Percentiles rank a stretch among this genome's conserved stretches.
Conservation (phyloP, 31 red algal genomes). For the Pterothamnion heteromorphum region DNA sequence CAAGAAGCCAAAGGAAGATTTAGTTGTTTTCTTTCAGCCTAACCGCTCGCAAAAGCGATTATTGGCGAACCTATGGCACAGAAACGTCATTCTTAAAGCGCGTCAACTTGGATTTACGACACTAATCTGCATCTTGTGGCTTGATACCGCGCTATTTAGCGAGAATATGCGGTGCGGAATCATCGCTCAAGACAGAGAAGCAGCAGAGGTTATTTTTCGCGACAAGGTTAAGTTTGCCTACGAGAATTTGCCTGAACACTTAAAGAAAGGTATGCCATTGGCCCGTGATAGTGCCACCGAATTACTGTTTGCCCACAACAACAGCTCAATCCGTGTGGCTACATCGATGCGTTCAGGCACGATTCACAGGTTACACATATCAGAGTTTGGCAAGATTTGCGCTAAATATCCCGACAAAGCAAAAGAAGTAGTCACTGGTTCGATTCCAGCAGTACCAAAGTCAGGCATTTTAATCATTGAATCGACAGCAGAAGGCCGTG, state of each 20-base stretch:
- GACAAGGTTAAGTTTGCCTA: slow-evolving; percentile 18
- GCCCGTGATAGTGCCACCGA: background rate
- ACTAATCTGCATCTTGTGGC: background rate
- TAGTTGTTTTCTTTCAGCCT: too few species aligned
- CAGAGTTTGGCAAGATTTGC: slow-evolving; percentile 11
- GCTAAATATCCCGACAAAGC: background rate
- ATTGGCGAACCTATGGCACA: too few species aligned
- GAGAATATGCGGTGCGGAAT: background rate
- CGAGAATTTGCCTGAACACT: background rate
- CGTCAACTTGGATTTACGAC: slow-evolving; percentile 37
- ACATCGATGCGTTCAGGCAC: background rate
- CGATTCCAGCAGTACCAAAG: background rate
- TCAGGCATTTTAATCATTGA: background rate
- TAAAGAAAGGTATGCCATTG: background rate
- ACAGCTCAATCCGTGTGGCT: background rate
- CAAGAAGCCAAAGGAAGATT: too few species aligned
- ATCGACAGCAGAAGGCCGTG: background rate
- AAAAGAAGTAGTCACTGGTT: background rate
- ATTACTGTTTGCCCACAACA: background rate
- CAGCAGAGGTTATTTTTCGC: background rate
- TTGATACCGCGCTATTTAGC: background rate
- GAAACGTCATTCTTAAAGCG: slow-evolving; percentile 6
- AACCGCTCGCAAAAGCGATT: too few species aligned
- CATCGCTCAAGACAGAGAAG: background rate
- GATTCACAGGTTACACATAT: background rate